phyloP scores from a whole-genome alignment of 2,329 filamentous ascomycete species.

The Pseudogymnoascus sp. region DNA sequence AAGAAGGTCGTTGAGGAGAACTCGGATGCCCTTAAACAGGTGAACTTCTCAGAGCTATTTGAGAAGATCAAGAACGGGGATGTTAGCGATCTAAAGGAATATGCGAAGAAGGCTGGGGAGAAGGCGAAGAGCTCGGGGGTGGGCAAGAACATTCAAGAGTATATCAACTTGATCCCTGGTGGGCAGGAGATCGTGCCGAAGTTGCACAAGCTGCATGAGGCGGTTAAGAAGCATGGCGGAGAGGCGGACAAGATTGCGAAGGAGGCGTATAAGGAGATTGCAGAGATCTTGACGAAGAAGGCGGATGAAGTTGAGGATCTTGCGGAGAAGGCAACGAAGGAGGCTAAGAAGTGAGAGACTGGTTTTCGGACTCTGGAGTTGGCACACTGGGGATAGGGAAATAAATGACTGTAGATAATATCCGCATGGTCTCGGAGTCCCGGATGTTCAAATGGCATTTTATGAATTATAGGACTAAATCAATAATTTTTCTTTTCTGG shows the following conservation, averaged over 20 bases:
- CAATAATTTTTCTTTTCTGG: neutral
- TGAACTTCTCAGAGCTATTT: slow-evolving; percentile 56
- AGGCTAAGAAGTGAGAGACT: slow-evolving; percentile 25
- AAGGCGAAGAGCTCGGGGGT: slow-evolving; percentile 47
- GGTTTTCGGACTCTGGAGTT: neutral
- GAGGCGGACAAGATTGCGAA: slow-evolving; percentile 63
- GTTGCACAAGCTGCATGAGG: slow-evolving; percentile 53
- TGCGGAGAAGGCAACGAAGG: slow-evolving; percentile 44
- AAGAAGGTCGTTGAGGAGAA: slow-evolving; percentile 68
- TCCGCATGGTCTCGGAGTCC: slow-evolving; percentile 6
- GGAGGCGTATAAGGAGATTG: slow-evolving; percentile 59
- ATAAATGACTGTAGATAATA: slow-evolving; percentile 6
- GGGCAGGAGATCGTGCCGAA: slow-evolving; percentile 58
- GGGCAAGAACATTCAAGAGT: slow-evolving; percentile 38
- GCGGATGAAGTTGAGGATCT: slow-evolving; percentile 50
- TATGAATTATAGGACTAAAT: neutral
- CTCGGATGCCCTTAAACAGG: slow-evolving; percentile 56
- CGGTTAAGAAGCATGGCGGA: slow-evolving; percentile 58
- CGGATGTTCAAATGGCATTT: neutral
- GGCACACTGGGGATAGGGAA: slow-evolving; percentile 30
- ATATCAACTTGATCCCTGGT: slow-evolving; percentile 56
- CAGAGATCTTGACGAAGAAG: slow-evolving; percentile 55
- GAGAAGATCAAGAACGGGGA: slow-evolving; percentile 54
- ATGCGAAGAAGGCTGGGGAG: slow-evolving; percentile 49
- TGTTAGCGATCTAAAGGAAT: slow-evolving; percentile 49